Base-by-base conservation (phyloP, 371 early-diverging fungal species). In the Mucor piriformis region DNA sequence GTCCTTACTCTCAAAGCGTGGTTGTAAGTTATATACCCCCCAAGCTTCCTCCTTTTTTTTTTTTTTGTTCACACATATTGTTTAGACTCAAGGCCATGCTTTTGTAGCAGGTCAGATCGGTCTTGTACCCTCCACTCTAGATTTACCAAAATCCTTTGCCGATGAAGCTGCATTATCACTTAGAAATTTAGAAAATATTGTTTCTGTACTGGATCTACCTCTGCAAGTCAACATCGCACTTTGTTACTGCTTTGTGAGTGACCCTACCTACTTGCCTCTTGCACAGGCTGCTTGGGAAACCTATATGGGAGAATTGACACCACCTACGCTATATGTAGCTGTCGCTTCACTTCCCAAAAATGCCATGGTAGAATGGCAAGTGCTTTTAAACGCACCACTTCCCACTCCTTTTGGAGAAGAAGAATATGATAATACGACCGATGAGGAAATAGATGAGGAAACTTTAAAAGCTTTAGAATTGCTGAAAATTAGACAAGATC, bases 31-130 rank as follows among this genome's bases (percentile, higher is more conserved):
- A 4, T 18, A 7, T 18, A 6, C 1, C 7, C 8, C 1, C 5
- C 20, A 16, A 40, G 15, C n/a, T n/a, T 40, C 42, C 16, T 2
- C 51, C 13, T 29, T 16, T 40, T 15, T 3, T 3, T 18, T 40
- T 18, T 15, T 24, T 12, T 23, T 3, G n/a, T 46, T 33, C 25
- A 27, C n/a, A 50, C 24, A 57, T 42, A 25, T 57, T 42, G 6
- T 24, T 46, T 60, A 85, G 84, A 70, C 78, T 29, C 64, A 66
- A n/a, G 81, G 81, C 23, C 86, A 86, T 57, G 65, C 76, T 12
- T 88, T 69, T 64, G 73, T 90, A 54, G 89, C 92, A 5, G 92
- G 92, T 7, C 89, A 89, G 66, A 92, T 92, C 50, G 91, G 90
- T 3, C 79, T 92, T 52, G 70, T 88, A 23, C 92, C 92, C 7